Evolutionary conservation across 306 rosid genomes (phyloP), one percentile per base, ranked within the genome.

Genomic region (Cercis canadensis): DNA sequence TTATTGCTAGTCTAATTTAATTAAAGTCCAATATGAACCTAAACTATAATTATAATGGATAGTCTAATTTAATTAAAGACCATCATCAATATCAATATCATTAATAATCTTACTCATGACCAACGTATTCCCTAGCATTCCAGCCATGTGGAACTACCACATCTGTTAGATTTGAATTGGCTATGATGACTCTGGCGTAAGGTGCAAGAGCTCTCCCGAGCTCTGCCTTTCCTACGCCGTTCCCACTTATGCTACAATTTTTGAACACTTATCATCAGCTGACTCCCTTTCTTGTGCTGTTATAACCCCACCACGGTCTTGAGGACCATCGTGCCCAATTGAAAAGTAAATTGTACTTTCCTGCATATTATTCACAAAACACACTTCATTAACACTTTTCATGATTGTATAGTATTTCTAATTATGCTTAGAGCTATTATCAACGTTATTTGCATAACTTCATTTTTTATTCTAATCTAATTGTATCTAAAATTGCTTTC

Each of bases 101-200:
- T n/a, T n/a, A 44, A 34, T 18, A 44, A 13, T 17, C 78, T 64
- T 86, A 83, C 91, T 59, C 86, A 0, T 76, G 63, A 17, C 71
- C 68, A n/a, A 1, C 21, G 2, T 12, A 34, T 2, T 1, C 0
- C 53, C 52, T 7, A 60, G 79, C 36, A 56, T 12, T 24, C 88
- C 91, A 83, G n/a, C 91, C 86, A 17, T n/a, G 45, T 0, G 83
- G 77, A 2, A 7, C 0, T 36, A 86, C 77, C 1, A 64, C 73
- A 36, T 75, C 58, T 0, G 81, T 17, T 13, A 81, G 13, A 18
- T 13, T 33, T 31, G 87, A 83, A 18, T 57, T 16, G 52, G 62
- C 61, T 16, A 81, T 47, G 18, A 86, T 83, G 31, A 86, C 88
- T 24, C 86, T 79, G 5, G 87, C 62, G 73, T 60, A 66, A n/a